These are phyloP conservation scores for Globisporangium abappressorium DNA, from an alignment of 352 stramenopile species.

Conservation along the genomic window DNA sequence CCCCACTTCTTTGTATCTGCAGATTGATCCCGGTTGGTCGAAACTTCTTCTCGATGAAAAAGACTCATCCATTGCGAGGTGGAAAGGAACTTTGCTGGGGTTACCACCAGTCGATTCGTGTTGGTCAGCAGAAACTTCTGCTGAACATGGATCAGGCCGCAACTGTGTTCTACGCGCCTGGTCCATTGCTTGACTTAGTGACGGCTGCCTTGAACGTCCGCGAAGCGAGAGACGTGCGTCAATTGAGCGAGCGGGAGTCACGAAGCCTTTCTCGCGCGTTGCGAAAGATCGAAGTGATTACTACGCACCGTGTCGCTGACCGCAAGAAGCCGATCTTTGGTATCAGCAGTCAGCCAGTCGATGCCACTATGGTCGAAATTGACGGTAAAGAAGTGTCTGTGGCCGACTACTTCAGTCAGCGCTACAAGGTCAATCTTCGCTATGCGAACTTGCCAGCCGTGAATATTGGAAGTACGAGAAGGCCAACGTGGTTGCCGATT, in stretches of 20 bases:
- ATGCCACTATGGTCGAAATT: background rate
- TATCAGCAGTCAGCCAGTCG: background rate
- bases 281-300: background rate
- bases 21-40: background rate
- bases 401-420: background rate
- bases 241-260: background rate
- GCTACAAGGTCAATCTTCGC: background rate
- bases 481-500: background rate
- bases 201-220: background rate
- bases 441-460: background rate
- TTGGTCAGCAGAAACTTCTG: background rate
- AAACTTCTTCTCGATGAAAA: slow-evolving; percentile 1
- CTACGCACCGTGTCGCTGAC: background rate
- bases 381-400: background rate
- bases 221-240: background rate
- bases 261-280: background rate
- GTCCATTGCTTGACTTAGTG: background rate
- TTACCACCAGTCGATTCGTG: background rate
- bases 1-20: background rate
- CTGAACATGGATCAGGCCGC: background rate
- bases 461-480: background rate
- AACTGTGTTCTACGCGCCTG: background rate
- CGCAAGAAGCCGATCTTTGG: background rate
- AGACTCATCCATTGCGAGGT: background rate
- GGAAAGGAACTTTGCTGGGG: background rate